Evolutionary conservation across 345 rosid genomes (phyloP).

Genomic region (Brassica carinata): DNA sequence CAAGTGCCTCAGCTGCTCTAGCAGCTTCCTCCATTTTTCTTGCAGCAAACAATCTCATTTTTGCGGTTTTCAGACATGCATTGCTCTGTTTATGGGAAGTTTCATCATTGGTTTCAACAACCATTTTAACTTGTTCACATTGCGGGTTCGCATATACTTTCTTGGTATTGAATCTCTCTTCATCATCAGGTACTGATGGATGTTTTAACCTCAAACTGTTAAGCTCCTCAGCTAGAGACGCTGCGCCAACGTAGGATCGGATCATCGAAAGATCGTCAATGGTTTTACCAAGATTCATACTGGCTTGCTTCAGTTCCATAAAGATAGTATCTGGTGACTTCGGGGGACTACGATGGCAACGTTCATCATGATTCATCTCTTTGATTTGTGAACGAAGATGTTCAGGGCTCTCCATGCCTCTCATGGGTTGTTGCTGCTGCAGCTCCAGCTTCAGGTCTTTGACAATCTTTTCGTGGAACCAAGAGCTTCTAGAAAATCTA

Average conservation of each 20-base stretch:
- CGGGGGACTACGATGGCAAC: slow-evolving; percentile 30
- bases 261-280: slow-evolving; percentile 74
- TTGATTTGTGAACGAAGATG: slow-evolving; percentile 44
- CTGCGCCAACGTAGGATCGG: slow-evolving; percentile 63
- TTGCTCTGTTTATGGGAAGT: slow-evolving; percentile 34
- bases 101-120: slow-evolving; percentile 42
- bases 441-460: slow-evolving; percentile 79
- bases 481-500: slow-evolving; percentile 89
- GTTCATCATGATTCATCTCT: slow-evolving; percentile 59
- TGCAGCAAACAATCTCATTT: slow-evolving; percentile 89
- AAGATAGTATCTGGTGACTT: slow-evolving; percentile 65
- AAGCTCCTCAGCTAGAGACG: slow-evolving; percentile 58
- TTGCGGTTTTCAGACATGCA: slow-evolving; percentile 55
- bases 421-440: slow-evolving; percentile 67
- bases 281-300: slow-evolving; percentile 77
- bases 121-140: slow-evolving; percentile 48
- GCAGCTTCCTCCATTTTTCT: slow-evolving; percentile 99
- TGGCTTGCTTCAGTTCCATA: slow-evolving; percentile 82
- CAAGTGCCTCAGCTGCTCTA: slow-evolving; percentile 88
- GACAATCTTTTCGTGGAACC: slow-evolving; percentile 77
- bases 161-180: slow-evolving; percentile 3
- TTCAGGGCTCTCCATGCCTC: slow-evolving; percentile 45
- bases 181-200: background rate
- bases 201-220: slow-evolving; percentile 48
- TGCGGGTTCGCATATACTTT: background rate